Evolutionary conservation across 257 asterid species (phyloP).

Genomic region (Solanum microdontum): DNA sequence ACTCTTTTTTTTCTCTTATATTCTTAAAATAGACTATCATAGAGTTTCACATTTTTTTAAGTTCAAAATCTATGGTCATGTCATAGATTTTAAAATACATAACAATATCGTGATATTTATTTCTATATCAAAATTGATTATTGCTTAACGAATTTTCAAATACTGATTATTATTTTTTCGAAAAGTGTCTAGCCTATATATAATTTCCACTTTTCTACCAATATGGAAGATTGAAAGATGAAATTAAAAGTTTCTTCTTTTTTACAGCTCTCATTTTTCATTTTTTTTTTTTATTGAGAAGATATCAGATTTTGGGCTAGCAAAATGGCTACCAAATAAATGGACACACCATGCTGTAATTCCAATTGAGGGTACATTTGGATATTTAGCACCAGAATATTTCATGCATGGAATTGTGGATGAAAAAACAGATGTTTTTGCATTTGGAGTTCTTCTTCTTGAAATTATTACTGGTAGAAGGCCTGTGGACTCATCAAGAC

Average conservation of each 20-base stretch:
- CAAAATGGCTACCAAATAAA: constrained; percentile 81
- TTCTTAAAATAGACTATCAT: not conserved
- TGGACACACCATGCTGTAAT: constrained; percentile 76
- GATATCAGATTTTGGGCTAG: constrained; percentile 88
- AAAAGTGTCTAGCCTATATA: not conserved
- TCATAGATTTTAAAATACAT: not conserved
- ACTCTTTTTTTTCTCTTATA: not conserved
- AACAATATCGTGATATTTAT: not conserved
- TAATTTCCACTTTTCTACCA: not conserved
- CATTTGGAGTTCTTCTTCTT: constrained; percentile 72
- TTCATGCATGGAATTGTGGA: constrained; percentile 86
- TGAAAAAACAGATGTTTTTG: constrained; percentile 72
- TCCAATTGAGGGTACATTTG: constrained; percentile 84
- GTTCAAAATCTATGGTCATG: not conserved
- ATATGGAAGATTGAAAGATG: not conserved
- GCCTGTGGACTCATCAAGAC: constrained; percentile 52
- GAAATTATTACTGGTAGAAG: constrained; percentile 76
- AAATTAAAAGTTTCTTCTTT: not conserved
- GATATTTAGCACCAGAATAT: constrained; percentile 82
- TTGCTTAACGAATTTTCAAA: not conserved
- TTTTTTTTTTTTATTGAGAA: not conserved
- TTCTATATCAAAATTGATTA: not conserved
- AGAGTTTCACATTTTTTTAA: not conserved
- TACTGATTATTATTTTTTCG: not conserved
- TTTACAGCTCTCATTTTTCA: not conserved